Base-by-base conservation (phyloP, 73 alveolate species). In the Paraurostyla sp. region DNA sequence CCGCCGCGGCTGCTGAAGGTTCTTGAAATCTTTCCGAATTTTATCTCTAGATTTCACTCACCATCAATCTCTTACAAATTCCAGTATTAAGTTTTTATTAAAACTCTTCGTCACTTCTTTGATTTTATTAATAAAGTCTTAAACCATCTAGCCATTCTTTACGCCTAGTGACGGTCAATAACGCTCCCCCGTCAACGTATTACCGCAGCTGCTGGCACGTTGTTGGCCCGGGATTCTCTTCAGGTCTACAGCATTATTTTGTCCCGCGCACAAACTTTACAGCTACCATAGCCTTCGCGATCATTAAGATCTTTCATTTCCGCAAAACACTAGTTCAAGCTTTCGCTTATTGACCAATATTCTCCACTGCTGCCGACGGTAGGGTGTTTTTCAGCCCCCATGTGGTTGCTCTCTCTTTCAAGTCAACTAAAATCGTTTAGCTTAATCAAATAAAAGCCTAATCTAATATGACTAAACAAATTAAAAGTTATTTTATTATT, bases 131-230 rank as follows among this genome's bases (percentile, higher is more conserved):
- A n/a, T 16, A 60, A 42, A 22, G 15, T 13, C 48, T 60, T 83
- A 40, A 58, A 48, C 89, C 62, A 50, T 73, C 92, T 83, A 83
- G 83, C 60, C 75, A 54, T 49, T 22, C 88, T 83, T 81, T 88
- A 83, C 92, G 59, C 94, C 94, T 69, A 88, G 71, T 84, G 62
- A 81, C 54, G 90, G 42, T 62, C 85, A 81, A 59, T 82, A 87
- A 81, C 91, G 94, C 94, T 87, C 76, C 84, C 92, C 80, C 94
- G 71, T 87, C 91, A 87, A 80, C 83, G 94, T 87, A 23, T 87
- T 87, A 87, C 94, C 94, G 94, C 94, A 87, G 87, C 94, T 88
- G 92, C 94, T 84, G 94, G 92, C 94, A 88, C 94, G 81, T 88
- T 54, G 83, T 84, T 84, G 87, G 92, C 83, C 94, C 60, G 92